Conservation (phyloP, 768 basidiomycete genomes). For the Tephrocybe sp. region DNA sequence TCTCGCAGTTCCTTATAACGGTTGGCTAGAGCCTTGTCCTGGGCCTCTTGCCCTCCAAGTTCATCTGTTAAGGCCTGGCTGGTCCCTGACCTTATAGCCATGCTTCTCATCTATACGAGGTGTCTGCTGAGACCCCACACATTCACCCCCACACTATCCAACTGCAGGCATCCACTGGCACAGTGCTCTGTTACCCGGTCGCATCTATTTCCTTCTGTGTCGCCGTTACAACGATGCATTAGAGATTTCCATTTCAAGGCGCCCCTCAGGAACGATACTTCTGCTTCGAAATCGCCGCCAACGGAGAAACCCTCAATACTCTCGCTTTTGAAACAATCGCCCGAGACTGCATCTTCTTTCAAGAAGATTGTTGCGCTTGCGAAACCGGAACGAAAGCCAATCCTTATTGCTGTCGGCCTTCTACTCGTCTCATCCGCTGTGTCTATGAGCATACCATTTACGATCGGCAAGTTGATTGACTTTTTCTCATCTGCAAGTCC, state of each 20-base stretch:
- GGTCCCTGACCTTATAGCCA: constrained; percentile 5
- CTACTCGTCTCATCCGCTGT: constrained; percentile 87
- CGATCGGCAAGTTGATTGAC: constrained; percentile 92
- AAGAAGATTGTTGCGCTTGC: constrained; percentile 77
- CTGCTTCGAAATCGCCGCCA: constrained; percentile 1
- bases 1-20: not conserved
- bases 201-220: not conserved
- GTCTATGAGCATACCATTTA: constrained; percentile 90
- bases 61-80: constrained; percentile 9
- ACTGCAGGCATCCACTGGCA: not conserved
- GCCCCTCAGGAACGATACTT: constrained; percentile 7
- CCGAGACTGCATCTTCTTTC: constrained; percentile 57
- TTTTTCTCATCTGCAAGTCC: constrained; percentile 75
- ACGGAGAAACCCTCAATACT: constrained; percentile 18
- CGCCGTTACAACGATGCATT: not conserved
- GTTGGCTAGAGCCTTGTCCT: not conserved
- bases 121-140: constrained; percentile 9
- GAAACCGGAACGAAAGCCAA: constrained; percentile 75
- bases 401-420: constrained; percentile 73
- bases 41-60: constrained; percentile 9
- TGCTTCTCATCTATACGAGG: constrained; percentile 14
- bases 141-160: constrained; percentile 5
- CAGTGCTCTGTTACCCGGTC: not conserved
- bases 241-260: constrained; percentile 9
- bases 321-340: constrained; percentile 29